phyloP scores from a whole-genome alignment of 2,329 filamentous ascomycete genomes.

The Aspergillus sp. region DNA sequence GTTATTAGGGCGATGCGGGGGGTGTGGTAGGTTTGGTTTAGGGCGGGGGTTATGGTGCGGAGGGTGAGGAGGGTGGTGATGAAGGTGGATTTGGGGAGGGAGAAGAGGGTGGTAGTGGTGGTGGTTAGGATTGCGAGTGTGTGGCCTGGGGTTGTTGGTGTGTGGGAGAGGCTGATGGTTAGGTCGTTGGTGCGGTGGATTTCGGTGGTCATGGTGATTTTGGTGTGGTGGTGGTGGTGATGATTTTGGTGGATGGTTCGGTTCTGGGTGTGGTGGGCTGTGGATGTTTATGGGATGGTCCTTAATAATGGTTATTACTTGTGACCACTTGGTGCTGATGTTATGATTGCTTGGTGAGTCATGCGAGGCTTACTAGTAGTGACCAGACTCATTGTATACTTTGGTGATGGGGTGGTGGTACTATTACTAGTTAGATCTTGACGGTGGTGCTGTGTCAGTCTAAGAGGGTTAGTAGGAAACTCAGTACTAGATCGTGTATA shows the following conservation, averaged over 20 bases:
- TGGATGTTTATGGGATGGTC: background rate
- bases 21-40: background rate
- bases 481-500: no score
- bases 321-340: background rate
- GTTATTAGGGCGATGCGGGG: conserved; percentile 4
- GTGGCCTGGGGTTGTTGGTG: conserved; percentile 6
- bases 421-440: no score
- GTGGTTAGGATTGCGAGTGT: conserved; percentile 3
- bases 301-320: no score
- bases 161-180: background rate
- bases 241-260: background rate
- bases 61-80: background rate
- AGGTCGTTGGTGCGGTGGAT: background rate
- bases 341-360: background rate
- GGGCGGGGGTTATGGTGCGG: background rate
- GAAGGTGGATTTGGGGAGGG: background rate
- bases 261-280: background rate
- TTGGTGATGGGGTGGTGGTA: no score
- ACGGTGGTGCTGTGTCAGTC: no score
- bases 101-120: background rate
- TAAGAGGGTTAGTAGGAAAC: no score
- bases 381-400: no score
- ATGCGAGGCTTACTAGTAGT: background rate
- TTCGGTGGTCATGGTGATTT: background rate
- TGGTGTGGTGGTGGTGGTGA: background rate